Percentiles rank a stretch among this genome's conserved stretches.
Conservation (phyloP, 1,139 yeast genomes). For the Wickerhamomyces sp. region DNA sequence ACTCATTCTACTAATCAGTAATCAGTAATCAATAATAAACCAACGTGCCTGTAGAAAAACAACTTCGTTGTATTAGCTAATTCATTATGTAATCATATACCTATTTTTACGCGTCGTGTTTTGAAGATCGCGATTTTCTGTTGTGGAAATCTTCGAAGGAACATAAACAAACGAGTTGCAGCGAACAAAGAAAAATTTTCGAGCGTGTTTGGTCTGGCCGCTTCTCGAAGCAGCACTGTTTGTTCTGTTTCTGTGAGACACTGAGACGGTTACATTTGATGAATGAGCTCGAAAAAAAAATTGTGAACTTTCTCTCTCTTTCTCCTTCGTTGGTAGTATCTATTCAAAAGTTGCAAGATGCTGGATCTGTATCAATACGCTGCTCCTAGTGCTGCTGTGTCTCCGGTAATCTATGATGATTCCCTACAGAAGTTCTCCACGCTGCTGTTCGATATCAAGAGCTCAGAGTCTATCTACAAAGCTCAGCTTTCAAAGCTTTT, state of each 20-base stretch:
- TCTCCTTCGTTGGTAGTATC: background rate
- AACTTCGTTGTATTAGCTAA: background rate
- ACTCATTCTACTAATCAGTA: too few species aligned
- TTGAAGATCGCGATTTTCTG: background rate
- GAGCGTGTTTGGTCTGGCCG: background rate
- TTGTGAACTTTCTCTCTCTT: background rate
- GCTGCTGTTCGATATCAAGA: constrained; percentile 1
- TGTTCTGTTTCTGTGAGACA: too few species aligned
- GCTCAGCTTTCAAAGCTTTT: constrained; percentile 1
- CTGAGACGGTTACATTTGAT: too few species aligned
- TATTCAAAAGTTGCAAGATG: background rate
- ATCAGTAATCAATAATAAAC: too few species aligned
- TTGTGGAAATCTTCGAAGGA: background rate
- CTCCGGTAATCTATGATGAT: background rate
- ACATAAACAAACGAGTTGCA: background rate
- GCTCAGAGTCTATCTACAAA: background rate
- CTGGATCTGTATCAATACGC: background rate
- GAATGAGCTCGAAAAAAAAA: too few species aligned
- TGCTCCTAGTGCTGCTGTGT: background rate
- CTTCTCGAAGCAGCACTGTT: too few species aligned
- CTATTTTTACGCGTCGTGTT: background rate
- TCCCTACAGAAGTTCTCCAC: background rate
- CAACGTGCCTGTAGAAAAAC: background rate
- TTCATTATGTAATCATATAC: background rate
- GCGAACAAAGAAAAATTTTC: too few species aligned